Conservation (phyloP, 2,329 filamentous ascomycete genomes). For the Phialophora verrucosa region DNA sequence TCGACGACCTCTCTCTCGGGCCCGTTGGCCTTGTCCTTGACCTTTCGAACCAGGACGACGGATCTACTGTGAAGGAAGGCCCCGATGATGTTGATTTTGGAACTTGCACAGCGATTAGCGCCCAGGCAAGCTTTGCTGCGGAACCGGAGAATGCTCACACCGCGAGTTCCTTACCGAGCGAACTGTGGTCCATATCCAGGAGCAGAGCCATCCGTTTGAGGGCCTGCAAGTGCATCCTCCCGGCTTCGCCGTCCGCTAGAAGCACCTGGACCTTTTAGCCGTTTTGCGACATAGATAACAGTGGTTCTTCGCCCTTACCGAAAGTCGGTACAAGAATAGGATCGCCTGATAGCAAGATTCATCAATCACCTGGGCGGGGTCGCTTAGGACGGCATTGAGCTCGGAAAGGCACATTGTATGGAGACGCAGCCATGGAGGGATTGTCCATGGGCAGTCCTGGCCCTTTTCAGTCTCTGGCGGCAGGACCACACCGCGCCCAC, state of each 20-base stretch:
- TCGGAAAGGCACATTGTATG: conserved; percentile 31
- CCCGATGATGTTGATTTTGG: conserved; percentile 33
- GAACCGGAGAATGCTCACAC: conserved; percentile 16
- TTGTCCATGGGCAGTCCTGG: conserved; percentile 21
- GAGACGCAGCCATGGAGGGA: conserved; percentile 32
- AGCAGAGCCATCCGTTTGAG: conserved; percentile 21
- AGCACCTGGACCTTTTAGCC: conserved; percentile 25
- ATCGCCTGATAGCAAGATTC: conserved; percentile 31
- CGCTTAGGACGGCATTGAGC: conserved; percentile 25
- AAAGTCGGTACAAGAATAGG: conserved; percentile 33
- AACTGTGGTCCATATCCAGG: conserved; percentile 5
- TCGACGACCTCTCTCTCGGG: conserved; percentile 24
- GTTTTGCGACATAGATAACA: neutral
- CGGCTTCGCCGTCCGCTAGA: conserved; percentile 30
- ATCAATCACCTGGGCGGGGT: conserved; percentile 18
- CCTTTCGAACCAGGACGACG: conserved; percentile 19
- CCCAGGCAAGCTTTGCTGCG: neutral
- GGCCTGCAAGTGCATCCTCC: conserved; percentile 30
- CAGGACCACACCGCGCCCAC: conserved; percentile 32
- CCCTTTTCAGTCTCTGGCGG: conserved; percentile 27
- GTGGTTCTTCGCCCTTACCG: conserved; percentile 20
- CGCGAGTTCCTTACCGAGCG: conserved; percentile 26
- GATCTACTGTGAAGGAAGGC: conserved; percentile 29
- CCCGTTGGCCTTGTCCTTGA: neutral
- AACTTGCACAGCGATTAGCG: conserved; percentile 16